Evolutionary conservation across 805 yeast species (phyloP), one percentile per base, ranked within the genome.

Genomic region (baker's yeast (Saccharomyces cerevisiae)): DNA sequence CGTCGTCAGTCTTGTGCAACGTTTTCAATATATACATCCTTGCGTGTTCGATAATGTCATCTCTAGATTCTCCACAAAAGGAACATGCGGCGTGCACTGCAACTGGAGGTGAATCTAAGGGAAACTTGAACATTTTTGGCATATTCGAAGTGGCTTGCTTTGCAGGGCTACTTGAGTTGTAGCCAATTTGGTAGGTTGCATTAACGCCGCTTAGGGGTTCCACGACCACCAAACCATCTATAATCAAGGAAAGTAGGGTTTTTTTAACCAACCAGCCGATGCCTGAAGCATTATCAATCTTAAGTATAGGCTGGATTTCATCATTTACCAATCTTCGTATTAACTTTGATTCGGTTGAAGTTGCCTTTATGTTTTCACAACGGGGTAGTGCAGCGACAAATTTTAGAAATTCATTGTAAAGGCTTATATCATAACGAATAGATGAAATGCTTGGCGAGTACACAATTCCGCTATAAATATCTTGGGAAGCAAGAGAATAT

Each of bases 171-270:
- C n/a, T 48, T 30, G 46, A 53, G 26, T 22, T 28, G 36, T 61
- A 53, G 2, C 68, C 69, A 27, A 68, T 56, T 61, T 83, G 81
- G 72, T 85, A 85, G 1, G 81, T 79, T 68, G 87, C 95, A 63
- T 91, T 90, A 46, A 85, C 78, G 0, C 92, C 91, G 51, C 89
- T 81, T 8, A 91, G 79, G 0, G 99, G 99, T 69, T 90, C 96
- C 43, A 92, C 83, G 2, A 82, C 76, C 5, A 89, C 89, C 47
- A 85, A 77, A 2, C 95, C 95, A 51, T 90, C 97, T 31, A 87
- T 79, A 58, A 92, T 76, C 17, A 84, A 78, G 48, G 76, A 70
- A 76, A 90, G 74, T 53, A 91, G 77, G 11, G 82, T 72, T 53
- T 87, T 77, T 57, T 80, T 78, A 51, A 76, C 80, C 54, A 84